Evolutionary conservation across 441 rosid species (phyloP), one percentile per base, ranked within the genome.

Genomic region (Eutrema salsugineum): DNA sequence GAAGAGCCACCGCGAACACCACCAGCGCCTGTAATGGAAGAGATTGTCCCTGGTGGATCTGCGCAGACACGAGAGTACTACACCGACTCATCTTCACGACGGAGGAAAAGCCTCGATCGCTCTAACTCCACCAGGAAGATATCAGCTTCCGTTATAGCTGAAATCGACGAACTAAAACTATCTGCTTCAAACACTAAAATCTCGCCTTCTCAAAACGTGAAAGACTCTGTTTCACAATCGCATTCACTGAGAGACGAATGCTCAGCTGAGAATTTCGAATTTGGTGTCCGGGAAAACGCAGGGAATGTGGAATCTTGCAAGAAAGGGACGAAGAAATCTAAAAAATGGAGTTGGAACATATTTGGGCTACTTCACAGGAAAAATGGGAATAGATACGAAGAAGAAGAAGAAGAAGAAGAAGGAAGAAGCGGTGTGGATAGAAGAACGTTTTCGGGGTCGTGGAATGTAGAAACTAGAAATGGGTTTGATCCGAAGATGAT

Each of bases 51-150:
- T 12, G 99, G 99, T 35, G 99, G 98, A 20, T 86, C 94, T 56
- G 84, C 76, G 38, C 99, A 95, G 79, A 93, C 99, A 0, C 81
- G 97, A 78, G 97, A 93, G 64, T 93, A 93, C 59, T 95, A 95
- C 75, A 80, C 80, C 1, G 98, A 93, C 78, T 89, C 98, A 4
- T 86, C 94, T 15, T 85, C 92, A 0, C 72, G 94, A 59, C 73
- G 98, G 77, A 85, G 99, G 81, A 91, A 83, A 85, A 93, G 98
- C 63, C 86, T 93, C 3, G 99, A 95, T 30, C 81, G 97, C 73
- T 91, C 88, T 3, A 77, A 73, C 60, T 71, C 80, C 24, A 66
- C 72, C 0, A 71, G 77, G 50, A 83, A 73, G 69, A 5, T 68
- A 36, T 62, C 80, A 22, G 73, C 77, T 5, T 58, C 77, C 0